phyloP scores from a whole-genome alignment of 441 rosid species.

The Dalechampia spathulata region DNA sequence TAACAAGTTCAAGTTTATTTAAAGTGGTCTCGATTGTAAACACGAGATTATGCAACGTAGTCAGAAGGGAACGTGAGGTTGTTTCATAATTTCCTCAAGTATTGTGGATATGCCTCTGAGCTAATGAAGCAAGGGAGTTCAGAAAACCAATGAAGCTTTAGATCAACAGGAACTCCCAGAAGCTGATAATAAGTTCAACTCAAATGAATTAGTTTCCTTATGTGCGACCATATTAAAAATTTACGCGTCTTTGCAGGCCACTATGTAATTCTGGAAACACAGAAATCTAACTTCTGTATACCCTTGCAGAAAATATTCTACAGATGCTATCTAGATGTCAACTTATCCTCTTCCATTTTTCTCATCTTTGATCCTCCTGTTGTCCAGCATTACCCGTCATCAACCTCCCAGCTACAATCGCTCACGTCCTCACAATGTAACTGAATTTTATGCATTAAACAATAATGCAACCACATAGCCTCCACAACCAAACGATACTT shows the following conservation, averaged over 20 bases:
- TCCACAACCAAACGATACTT: neutral
- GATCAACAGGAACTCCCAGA: neutral
- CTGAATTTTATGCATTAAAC: neutral
- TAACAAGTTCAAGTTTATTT: no score
- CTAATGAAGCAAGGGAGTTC: neutral
- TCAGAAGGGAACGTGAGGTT: neutral
- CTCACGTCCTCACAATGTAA: no score
- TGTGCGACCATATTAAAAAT: neutral
- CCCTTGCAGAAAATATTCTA: neutral
- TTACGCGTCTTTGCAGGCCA: neutral
- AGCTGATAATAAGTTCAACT: neutral
- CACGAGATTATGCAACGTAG: constrained; percentile 3
- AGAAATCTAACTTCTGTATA: constrained; percentile 3
- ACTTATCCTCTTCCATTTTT: neutral
- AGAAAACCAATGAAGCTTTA: neutral
- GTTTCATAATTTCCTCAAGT: neutral
- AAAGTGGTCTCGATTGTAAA: neutral
- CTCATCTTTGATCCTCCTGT: neutral
- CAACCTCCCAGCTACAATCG: no score
- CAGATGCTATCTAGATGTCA: neutral
- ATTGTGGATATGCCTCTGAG: neutral
- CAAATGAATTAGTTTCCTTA: neutral
- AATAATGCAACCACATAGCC: neutral
- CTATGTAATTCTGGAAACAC: neutral
- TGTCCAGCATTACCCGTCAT: neutral